Percentiles rank a stretch among this genome's conserved stretches.
Evolutionary conservation across 176 grass and related monocot species (phyloP).

Genomic region (Luzula sylvatica): DNA sequence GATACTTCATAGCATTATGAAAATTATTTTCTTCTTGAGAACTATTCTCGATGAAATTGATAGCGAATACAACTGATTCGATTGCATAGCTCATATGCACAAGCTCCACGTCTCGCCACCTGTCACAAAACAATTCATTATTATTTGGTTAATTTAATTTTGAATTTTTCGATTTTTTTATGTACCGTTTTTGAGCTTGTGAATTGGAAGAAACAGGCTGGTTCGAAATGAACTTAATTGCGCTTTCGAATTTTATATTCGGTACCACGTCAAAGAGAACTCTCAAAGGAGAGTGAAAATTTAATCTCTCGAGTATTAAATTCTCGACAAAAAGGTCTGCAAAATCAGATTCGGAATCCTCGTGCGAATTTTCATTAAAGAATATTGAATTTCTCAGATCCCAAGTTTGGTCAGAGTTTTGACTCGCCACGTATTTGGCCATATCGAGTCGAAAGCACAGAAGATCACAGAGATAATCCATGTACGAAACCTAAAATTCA

Average conservation of each 20-base stretch:
- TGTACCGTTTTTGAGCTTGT: slow-evolving; percentile 72
- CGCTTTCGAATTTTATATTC: slow-evolving; percentile 78
- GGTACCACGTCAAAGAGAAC: slow-evolving; percentile 85
- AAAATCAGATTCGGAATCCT: slow-evolving; percentile 30
- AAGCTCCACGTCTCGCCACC: slow-evolving; percentile 86
- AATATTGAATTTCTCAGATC: slow-evolving; percentile 56
- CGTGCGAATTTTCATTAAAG: slow-evolving; percentile 44
- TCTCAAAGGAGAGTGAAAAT: slow-evolving; percentile 85
- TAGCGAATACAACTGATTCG: slow-evolving; percentile 66
- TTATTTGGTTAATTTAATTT: slow-evolving; percentile 3
- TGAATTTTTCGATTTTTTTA: slow-evolving; percentile 6
- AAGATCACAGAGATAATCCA: slow-evolving; percentile 86
- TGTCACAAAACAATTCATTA: slow-evolving; percentile 25
- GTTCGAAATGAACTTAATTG: slow-evolving; percentile 72
- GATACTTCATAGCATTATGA: slow-evolving; percentile 60
- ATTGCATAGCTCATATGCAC: slow-evolving; percentile 89
- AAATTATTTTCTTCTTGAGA: slow-evolving; percentile 38
- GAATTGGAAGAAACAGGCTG: slow-evolving; percentile 62
- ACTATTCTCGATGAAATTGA: slow-evolving; percentile 66
- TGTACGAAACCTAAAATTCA: slow-evolving; percentile 44
- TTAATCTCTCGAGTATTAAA: slow-evolving; percentile 81
- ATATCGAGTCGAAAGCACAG: slow-evolving; percentile 94
- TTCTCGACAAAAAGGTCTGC: slow-evolving; percentile 91
- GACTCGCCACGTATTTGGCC: slow-evolving; percentile 74
- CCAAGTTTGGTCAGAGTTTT: slow-evolving; percentile 65